These are phyloP conservation scores for Durotheca rogersii DNA, from an alignment of 495 filamentous ascomycete genomes.

Conservation along the genomic window DNA sequence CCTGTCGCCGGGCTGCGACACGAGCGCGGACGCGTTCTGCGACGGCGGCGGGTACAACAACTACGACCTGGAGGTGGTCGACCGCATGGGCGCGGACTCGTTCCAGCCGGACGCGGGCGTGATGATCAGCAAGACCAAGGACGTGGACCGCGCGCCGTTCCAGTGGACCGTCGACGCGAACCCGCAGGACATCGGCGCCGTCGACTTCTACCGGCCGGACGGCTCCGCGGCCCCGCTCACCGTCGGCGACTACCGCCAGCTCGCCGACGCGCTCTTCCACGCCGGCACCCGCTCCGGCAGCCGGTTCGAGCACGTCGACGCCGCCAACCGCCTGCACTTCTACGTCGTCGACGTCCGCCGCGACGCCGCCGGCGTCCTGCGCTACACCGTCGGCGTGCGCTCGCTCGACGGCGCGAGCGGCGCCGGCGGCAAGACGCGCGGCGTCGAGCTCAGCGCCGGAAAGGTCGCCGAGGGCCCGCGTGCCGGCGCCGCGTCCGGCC, in stretches of 20 bases:
- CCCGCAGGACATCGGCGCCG: slow-evolving; percentile 40
- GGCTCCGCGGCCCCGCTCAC: slow-evolving; percentile 33
- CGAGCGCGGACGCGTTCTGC: slow-evolving; percentile 39
- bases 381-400: slow-evolving; percentile 40
- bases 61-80: slow-evolving; percentile 46
- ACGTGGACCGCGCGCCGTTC: slow-evolving; percentile 35
- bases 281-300: slow-evolving; percentile 45
- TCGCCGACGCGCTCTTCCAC: slow-evolving; percentile 46
- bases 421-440: slow-evolving; percentile 33
- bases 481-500: slow-evolving; percentile 18
- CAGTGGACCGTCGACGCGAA: slow-evolving; percentile 48
- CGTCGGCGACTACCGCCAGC: slow-evolving; percentile 45
- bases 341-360: slow-evolving; percentile 41
- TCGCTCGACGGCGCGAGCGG: slow-evolving; percentile 37
- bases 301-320: slow-evolving; percentile 41
- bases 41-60: slow-evolving; percentile 43
- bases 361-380: slow-evolving; percentile 37
- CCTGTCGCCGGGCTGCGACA: slow-evolving; percentile 38
- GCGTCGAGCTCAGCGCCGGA: slow-evolving; percentile 32
- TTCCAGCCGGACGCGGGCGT: slow-evolving; percentile 45
- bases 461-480: slow-evolving; percentile 12
- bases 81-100: slow-evolving; percentile 46
- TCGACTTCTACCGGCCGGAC: slow-evolving; percentile 38
- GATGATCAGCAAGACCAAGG: slow-evolving; percentile 47
- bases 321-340: slow-evolving; percentile 41